phyloP scores from a whole-genome alignment of 2,329 filamentous ascomycete species.

The Amauroascus niger region DNA sequence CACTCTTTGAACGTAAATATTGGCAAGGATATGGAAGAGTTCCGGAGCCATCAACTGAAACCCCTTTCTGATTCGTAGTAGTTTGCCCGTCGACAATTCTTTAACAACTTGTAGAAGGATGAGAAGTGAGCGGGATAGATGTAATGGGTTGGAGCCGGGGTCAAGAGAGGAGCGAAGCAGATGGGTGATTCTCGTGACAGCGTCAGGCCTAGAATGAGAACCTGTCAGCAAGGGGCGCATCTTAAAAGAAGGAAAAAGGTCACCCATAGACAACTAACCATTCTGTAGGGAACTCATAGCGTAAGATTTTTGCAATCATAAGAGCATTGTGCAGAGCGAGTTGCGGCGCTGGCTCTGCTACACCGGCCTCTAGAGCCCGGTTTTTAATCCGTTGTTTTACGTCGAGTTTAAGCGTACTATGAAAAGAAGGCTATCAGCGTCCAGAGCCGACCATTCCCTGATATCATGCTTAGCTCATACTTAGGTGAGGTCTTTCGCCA shows the following conservation, averaged over 20 bases:
- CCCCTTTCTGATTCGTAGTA: conserved; percentile 63
- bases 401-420: conserved; percentile 51
- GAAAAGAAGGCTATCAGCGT: neutral
- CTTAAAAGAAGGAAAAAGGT: neutral
- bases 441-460: neutral
- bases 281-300: conserved; percentile 79
- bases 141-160: conserved; percentile 49
- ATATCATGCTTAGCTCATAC: conserved; percentile 27
- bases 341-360: conserved; percentile 63
- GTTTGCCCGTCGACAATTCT: conserved; percentile 70
- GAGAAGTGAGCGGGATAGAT: conserved; percentile 62
- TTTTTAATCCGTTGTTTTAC: conserved; percentile 70
- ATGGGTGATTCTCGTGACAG: conserved; percentile 47
- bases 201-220: conserved; percentile 36
- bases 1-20: conserved; percentile 68
- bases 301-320: conserved; percentile 74
- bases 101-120: conserved; percentile 81
- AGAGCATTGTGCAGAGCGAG: conserved; percentile 83
- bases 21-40: conserved; percentile 66
- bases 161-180: conserved; percentile 51
- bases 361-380: conserved; percentile 63
- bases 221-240: conserved; percentile 3
- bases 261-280: conserved; percentile 47
- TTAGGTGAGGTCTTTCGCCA: conserved; percentile 75
- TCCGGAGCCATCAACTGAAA: conserved; percentile 73